These are phyloP conservation scores for Mycena capillaripes DNA, from an alignment of 768 basidiomycete genomes.

Conservation along the genomic window DNA sequence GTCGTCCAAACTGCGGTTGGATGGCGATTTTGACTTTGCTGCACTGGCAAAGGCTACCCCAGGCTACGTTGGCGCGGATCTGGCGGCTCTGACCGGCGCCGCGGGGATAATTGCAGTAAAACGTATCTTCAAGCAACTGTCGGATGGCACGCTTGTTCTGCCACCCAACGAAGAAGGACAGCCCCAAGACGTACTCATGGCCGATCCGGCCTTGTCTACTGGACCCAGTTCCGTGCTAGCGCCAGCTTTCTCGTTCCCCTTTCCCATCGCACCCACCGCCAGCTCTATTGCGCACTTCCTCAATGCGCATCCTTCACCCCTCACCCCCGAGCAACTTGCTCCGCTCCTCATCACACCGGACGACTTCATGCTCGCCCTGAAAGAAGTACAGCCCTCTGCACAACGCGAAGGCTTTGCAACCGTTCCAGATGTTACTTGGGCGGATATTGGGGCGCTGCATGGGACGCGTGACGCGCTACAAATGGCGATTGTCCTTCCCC, in stretches of 20 bases:
- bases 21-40: conserved; percentile 90
- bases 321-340: conserved; percentile 83
- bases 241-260: conserved; percentile 35
- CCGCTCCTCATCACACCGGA: conserved; percentile 84
- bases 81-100: conserved; percentile 90
- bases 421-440: conserved; percentile 95
- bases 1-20: conserved; percentile 85
- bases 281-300: conserved; percentile 93
- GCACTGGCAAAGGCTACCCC: conserved; percentile 93
- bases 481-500: conserved; percentile 98
- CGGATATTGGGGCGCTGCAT: conserved; percentile 94
- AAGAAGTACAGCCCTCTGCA: conserved; percentile 93
- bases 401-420: conserved; percentile 99
- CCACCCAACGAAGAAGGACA: conserved; percentile 45
- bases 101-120: conserved; percentile 98
- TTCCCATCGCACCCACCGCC: conserved; percentile 47
- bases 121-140: conserved; percentile 89
- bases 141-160: conserved; percentile 73
- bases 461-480: conserved; percentile 90
- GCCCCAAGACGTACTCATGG: conserved; percentile 58
- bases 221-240: conserved; percentile 41
- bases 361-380: conserved; percentile 88
- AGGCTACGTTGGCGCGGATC: conserved; percentile 97
- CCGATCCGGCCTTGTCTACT: conserved; percentile 50
- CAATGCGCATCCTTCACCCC: conserved; percentile 84